Base-by-base conservation (phyloP, 768 basidiomycete genomes). In the Myochromella boudieri region DNA sequence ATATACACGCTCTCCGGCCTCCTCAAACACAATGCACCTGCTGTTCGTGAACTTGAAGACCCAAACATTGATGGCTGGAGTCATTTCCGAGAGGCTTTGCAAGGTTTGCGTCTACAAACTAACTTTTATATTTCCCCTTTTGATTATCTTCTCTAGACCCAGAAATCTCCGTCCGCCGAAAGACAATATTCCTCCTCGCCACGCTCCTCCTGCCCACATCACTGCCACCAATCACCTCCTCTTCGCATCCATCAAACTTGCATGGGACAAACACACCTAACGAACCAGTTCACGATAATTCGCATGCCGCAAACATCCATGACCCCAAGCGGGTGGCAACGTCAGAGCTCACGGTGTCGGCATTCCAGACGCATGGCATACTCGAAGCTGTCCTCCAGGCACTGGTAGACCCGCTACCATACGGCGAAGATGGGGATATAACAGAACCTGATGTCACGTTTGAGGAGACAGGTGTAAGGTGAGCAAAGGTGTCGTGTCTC, bases 1-100 rank as follows among this genome's bases (percentile, higher is more conserved):
- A 74, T 94, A 26, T 95, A 95, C 61, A 68, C 84, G 0, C 69
- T 95, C 8, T 93, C 90, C 0, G 87, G 87, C 0, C 59, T 88
- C 0, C 64, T 94, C 41, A 91, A 88, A 61, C 90, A 93, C 63
- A 88, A 84, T 44, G 74, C 77, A 3, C 70, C 78, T 3, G 90
- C 90, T 0, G 80, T 93, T 1, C 53, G 60, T 28, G 65, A 67
- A 8, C 69, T 94, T 26, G 69, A 69, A 1, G 65, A 71, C 5
- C 49, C 68, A 54, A 60, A 68, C 52, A 46, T 69, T 7, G 71
- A 72, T 34, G 91, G 91, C 1, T 94, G 91, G 91, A 56, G 67
- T 11, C 70, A 68, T 17, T 65, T 94, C 4, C 72, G 76, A 14
- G 67, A 67, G 18, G 76, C 84, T 1, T 68, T 93, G 2, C 75